Evolutionary conservation across 768 basidiomycete genomes (phyloP), one percentile per base, ranked within the genome.

Genomic region (Suillus brevipes): DNA sequence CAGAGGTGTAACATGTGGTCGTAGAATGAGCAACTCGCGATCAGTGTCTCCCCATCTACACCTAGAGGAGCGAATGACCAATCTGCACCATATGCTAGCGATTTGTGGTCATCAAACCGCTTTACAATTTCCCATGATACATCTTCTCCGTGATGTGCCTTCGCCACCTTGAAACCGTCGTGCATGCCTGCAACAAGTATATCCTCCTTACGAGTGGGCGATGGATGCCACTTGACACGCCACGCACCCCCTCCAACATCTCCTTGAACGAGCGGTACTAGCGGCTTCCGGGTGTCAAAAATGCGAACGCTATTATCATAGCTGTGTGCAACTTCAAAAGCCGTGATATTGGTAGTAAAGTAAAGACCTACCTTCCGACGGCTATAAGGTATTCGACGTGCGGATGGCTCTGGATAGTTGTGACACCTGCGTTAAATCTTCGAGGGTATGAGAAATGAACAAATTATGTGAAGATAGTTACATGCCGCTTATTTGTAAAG

Each of bases 111-210:
- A 65, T 94, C 89, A 69, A 92, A 93, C 20, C 86, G 83, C 66
- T 80, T 84, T 10, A 83, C 66, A 38, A 89, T 78, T 50, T 82
- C 74, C 60, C 81, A 77, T 56, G 68, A 25, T 6, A 65, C 53
- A 28, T 62, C 74, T 38, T 66, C 66, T 37, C 53, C 55, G 28
- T 61, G 68, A 34, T 64, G 62, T 49, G 73, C 73, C 62, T 63
- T 77, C 64, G 92, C 75, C 7, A 97, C 82, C 73, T 97, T 97
- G 84, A 94, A 96, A 12, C 97, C 96, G 67, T 95, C 95, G 73
- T 97, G 96, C 97, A 99, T 99, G 72, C 92, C 95, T 0, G 96
- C 97, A n/a, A 95, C 87, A 23, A 98, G 84, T 2, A 99, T 82
- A 71, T 96, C 92, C 43, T 84, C 71, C 67, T 83, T 84, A 53